A percentile compares a stretch with the other conserved stretches of the same genome.
phyloP scores from a whole-genome alignment of 2,329 filamentous ascomycete genomes.

The Phialophora verrucosa region DNA sequence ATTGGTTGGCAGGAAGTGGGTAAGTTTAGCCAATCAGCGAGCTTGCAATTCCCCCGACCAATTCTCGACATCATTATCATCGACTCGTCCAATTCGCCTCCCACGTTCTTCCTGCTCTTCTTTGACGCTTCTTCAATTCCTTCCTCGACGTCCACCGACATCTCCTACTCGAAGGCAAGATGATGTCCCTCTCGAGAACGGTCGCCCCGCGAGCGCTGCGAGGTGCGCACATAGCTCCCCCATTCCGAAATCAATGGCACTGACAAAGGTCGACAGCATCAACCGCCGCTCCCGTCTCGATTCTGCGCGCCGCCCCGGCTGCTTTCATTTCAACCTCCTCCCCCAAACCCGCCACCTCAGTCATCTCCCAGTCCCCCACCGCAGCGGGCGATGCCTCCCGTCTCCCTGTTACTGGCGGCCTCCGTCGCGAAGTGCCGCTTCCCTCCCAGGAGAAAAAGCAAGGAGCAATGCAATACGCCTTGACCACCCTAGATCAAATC shows the following conservation, averaged over 20 bases:
- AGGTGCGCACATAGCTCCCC: constrained; percentile 49
- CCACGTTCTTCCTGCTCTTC: not conserved
- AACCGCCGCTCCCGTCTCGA: constrained; percentile 40
- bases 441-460: constrained; percentile 58
- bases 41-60: constrained; percentile 23
- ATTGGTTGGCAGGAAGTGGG: not conserved
- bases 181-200: constrained; percentile 59
- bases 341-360: constrained; percentile 50
- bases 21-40: constrained; percentile 25
- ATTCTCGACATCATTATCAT: constrained; percentile 26
- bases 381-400: constrained; percentile 44
- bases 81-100: constrained; percentile 23
- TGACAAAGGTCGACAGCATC: constrained; percentile 35
- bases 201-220: constrained; percentile 61
- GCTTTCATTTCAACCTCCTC: constrained; percentile 50
- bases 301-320: constrained; percentile 46
- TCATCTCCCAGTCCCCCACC: constrained; percentile 45
- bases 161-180: constrained; percentile 41
- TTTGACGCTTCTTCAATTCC: constrained; percentile 37
- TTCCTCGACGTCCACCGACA: constrained; percentile 41
- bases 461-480: constrained; percentile 59
- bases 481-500: constrained; percentile 65
- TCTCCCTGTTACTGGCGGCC: constrained; percentile 48
- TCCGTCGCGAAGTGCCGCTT: constrained; percentile 55
- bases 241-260: constrained; percentile 8